phyloP scores from a whole-genome alignment of 2,329 filamentous ascomycete genomes.

The Lachnellula occidentalis region DNA sequence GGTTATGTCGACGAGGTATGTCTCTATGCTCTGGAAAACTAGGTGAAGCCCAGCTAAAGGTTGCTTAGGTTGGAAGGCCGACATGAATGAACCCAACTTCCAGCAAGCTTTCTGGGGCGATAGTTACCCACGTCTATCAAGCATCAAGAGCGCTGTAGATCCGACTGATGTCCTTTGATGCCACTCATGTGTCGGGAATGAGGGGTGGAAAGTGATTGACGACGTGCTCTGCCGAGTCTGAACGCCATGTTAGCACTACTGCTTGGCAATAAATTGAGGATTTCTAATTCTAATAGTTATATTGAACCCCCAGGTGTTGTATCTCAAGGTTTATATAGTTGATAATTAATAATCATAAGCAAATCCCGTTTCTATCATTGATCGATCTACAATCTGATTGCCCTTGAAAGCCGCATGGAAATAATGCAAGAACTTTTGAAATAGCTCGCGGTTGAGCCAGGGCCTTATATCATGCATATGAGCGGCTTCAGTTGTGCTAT shows the following conservation, averaged over 20 bases:
- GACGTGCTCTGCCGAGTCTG: slow-evolving; percentile 10
- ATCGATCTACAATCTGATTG: too few relatives aligned
- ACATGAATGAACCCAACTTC: slow-evolving; percentile 39
- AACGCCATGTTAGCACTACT: background rate
- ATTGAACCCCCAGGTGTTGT: too few relatives aligned
- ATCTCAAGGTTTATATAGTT: too few relatives aligned
- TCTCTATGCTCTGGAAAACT: background rate
- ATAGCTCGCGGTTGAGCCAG: too few relatives aligned
- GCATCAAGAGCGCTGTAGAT: slow-evolving; percentile 42
- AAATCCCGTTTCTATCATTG: too few relatives aligned
- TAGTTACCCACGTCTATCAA: slow-evolving; percentile 40
- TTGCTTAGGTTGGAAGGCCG: slow-evolving; percentile 43
- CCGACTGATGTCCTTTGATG: slow-evolving; percentile 45
- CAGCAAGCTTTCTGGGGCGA: slow-evolving; percentile 22
- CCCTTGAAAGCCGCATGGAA: too few relatives aligned
- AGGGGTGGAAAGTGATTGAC: slow-evolving; percentile 31
- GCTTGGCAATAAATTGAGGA: too few relatives aligned
- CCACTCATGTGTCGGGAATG: slow-evolving; percentile 42
- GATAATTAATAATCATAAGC: too few relatives aligned
- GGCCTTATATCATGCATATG: too few relatives aligned
- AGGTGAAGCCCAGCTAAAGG: background rate
- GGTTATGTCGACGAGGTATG: slow-evolving; percentile 28
- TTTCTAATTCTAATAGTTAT: too few relatives aligned
- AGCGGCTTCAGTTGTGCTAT: too few relatives aligned
- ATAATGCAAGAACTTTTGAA: too few relatives aligned